phyloP scores from a whole-genome alignment of 108 stramenopile species.

The Fistulifera solaris region DNA sequence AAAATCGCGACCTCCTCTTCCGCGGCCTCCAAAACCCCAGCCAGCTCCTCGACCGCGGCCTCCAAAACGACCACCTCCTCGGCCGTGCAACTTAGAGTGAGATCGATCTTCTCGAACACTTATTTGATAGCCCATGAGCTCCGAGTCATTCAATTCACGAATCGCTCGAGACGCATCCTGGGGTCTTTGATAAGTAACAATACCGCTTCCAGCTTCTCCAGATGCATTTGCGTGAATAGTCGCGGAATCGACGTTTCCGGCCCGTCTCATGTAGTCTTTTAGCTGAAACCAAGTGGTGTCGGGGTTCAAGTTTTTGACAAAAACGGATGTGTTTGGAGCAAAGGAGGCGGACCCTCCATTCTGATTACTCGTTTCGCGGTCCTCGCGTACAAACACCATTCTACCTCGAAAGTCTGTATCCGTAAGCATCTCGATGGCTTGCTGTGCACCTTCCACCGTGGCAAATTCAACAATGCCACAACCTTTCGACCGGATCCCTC shows the following conservation, averaged over 20 bases:
- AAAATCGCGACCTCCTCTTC: slow-evolving; percentile 8
- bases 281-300: slow-evolving; percentile 87
- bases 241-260: slow-evolving; percentile 85
- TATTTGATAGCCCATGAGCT: slow-evolving; percentile 75
- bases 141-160: slow-evolving; percentile 67
- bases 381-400: slow-evolving; percentile 76
- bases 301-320: slow-evolving; percentile 80
- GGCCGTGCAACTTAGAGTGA: slow-evolving; percentile 31
- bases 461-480: slow-evolving; percentile 90
- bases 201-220: slow-evolving; percentile 84
- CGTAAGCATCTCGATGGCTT: slow-evolving; percentile 65
- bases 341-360: slow-evolving; percentile 2
- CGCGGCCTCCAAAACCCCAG: slow-evolving; percentile 11
- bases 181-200: slow-evolving; percentile 85
- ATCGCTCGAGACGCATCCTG: slow-evolving; percentile 84
- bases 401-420: slow-evolving; percentile 75
- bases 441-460: slow-evolving; percentile 61
- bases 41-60: slow-evolving; percentile 20
- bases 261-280: slow-evolving; percentile 89
- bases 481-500: slow-evolving; percentile 78
- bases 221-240: slow-evolving; percentile 73
- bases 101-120: slow-evolving; percentile 85
- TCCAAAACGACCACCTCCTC: slow-evolving; percentile 29
- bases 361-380: slow-evolving; percentile 44
- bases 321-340: slow-evolving; percentile 41